A percentile compares a stretch with the other conserved stretches of the same genome.
These are phyloP conservation scores for Tausonia pullulans DNA, from an alignment of 1,284 basidiomycete species.

Conservation along the genomic window DNA sequence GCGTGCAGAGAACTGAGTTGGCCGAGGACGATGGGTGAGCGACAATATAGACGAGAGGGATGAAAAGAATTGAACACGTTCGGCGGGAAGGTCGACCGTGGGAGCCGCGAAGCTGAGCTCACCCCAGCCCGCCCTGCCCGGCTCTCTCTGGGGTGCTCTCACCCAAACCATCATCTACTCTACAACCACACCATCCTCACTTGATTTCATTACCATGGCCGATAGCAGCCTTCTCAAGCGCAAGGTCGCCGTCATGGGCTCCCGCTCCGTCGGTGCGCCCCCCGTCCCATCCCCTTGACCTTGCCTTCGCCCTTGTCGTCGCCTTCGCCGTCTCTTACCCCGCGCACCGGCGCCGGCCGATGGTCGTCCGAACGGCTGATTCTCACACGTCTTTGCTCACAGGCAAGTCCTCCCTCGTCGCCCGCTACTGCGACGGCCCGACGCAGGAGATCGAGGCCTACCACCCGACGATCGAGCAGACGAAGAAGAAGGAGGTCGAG, in stretches of 20 bases:
- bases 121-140: too few species aligned
- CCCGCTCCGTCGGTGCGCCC: slow-evolving; percentile 63
- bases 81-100: too few species aligned
- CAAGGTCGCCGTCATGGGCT: slow-evolving; percentile 70
- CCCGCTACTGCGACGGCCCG: slow-evolving; percentile 56
- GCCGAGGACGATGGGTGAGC: too few species aligned
- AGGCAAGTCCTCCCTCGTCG: slow-evolving; percentile 70
- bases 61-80: too few species aligned
- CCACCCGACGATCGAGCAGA: slow-evolving; percentile 91
- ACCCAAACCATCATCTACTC: too few species aligned
- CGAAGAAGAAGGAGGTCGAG: slow-evolving; percentile 71
- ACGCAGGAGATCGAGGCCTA: slow-evolving; percentile 60
- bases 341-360: background rate
- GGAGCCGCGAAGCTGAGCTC: too few species aligned
- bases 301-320: slow-evolving; percentile 13
- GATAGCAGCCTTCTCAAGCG: slow-evolving; percentile 43
- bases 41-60: too few species aligned
- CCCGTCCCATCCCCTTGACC: background rate
- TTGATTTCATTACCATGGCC: background rate
- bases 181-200: background rate
- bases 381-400: slow-evolving; percentile 13
- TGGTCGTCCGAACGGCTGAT: background rate
- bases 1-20: too few species aligned
- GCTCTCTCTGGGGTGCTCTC: too few species aligned
- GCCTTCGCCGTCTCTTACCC: slow-evolving; percentile 14